Evolutionary conservation across 768 basidiomycete species (phyloP).

Genomic region (Tylopilus felleus): DNA sequence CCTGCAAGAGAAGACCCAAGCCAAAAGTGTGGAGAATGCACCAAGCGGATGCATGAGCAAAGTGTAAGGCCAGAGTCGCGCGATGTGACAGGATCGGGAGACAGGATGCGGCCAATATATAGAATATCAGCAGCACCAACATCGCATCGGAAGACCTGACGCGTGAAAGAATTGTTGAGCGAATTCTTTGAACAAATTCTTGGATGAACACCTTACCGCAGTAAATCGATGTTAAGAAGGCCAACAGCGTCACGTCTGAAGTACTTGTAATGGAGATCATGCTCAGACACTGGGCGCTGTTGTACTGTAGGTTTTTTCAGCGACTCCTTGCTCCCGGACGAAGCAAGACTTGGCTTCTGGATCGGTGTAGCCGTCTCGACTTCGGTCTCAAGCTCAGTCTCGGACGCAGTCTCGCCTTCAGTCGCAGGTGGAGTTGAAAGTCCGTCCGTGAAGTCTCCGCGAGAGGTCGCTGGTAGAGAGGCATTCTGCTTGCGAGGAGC

Average conservation of each 20-base stretch:
- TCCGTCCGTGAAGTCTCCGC: conserved; percentile 27
- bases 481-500: conserved; percentile 14
- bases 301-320: not conserved
- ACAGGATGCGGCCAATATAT: conserved; percentile 57
- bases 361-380: conserved; percentile 44
- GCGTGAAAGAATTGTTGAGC: conserved; percentile 20
- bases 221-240: conserved; percentile 75
- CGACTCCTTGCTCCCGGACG: conserved; percentile 2
- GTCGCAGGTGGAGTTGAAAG: conserved; percentile 60
- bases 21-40: conserved; percentile 84
- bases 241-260: conserved; percentile 86
- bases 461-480: conserved; percentile 11
- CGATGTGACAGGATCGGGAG: conserved; percentile 53
- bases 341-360: not conserved
- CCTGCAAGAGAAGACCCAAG: conserved; percentile 77
- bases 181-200: conserved; percentile 1
- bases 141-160: conserved; percentile 80
- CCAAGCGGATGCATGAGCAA: conserved; percentile 82
- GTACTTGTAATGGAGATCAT: conserved; percentile 87
- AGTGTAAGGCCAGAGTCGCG: conserved; percentile 63
- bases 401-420: conserved; percentile 71
- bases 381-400: conserved; percentile 66
- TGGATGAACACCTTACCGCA: conserved; percentile 55
- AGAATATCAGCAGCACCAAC: conserved; percentile 70
- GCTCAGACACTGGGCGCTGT: conserved; percentile 53